A percentile compares a stretch with the other conserved stretches of the same genome.
Conservation (phyloP, 345 rosid genomes). For the Eucalyptus dawsonii region DNA sequence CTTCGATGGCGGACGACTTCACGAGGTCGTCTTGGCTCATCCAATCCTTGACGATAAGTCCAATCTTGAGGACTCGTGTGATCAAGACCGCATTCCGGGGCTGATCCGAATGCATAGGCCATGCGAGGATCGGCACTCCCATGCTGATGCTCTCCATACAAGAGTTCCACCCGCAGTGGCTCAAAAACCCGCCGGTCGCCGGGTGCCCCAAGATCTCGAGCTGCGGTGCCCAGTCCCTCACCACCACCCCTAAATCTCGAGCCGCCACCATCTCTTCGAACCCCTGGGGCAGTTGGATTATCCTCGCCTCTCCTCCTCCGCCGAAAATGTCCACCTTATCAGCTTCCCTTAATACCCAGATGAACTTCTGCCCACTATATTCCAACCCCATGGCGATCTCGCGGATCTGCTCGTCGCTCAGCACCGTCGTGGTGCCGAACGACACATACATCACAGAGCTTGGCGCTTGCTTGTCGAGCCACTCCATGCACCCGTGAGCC, state of each 20-base stretch:
- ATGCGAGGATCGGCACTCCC: conserved; percentile 53
- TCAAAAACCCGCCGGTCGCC: conserved; percentile 37
- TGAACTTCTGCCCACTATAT: conserved; percentile 34
- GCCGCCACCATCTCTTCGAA: conserved; percentile 18
- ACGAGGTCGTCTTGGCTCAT: conserved; percentile 1
- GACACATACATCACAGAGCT: conserved; percentile 7
- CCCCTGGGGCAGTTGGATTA: conserved; percentile 17
- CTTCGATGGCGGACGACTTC: conserved; percentile 6
- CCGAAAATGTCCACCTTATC: conserved; percentile 36
- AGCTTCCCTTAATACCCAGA: conserved; percentile 54
- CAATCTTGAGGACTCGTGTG: conserved; percentile 23
- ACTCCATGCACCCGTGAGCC: neutral
- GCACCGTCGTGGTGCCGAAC: conserved; percentile 2
- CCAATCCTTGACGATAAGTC: conserved; percentile 22
- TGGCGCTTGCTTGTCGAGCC: conserved; percentile 5
- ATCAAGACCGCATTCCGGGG: conserved; percentile 33
- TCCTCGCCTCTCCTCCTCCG: neutral
- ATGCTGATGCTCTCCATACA: conserved; percentile 55
- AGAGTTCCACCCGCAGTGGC: conserved; percentile 75
- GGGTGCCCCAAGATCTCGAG: conserved; percentile 39
- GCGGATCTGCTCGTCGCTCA: conserved; percentile 2
- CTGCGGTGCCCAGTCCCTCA: conserved; percentile 62
- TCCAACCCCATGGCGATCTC: conserved; percentile 4
- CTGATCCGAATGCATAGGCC: conserved; percentile 68
- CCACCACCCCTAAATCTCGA: conserved; percentile 20